Evolutionary conservation across 352 stramenopile species (phyloP), one percentile per base, ranked within the genome.

Genomic region (Proteromonas lacertae): DNA sequence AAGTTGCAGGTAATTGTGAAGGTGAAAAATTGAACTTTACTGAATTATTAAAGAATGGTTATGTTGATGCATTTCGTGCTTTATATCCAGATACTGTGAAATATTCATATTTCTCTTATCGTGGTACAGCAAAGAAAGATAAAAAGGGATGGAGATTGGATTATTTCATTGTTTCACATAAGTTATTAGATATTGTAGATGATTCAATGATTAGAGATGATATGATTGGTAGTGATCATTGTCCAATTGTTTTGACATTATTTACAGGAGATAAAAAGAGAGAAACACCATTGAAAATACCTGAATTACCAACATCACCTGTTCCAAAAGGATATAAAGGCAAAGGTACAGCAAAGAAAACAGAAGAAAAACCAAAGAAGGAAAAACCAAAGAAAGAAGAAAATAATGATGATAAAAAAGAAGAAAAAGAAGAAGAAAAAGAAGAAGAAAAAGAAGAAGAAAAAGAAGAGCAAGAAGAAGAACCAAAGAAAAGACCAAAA

Each of bases 31-130:
- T 4, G 4, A 31, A 21, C 6, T 39, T 39, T 32, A 13, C 22
- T 4, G 4, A 2, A 3, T 31, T 39, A 4, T 8, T 39, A 7
- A 9, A 17, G 4, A 31, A 21, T 7, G 23, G 23, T 14, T 39
- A 17, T 23, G 4, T 14, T 2, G 34, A 39, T 23, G 21, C 34
- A 2, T 31, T 39, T 39, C 34, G 34, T 17, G 22, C 13, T 31
- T 31, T 32, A 2, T 31, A 39, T 17, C 34, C 34, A 14, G n/a
- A 19, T 37, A 28, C 5, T 5, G 34, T 21, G 31, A 21, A 39
- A 24, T 39, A 31, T 32, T 31, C 34, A 4, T 39, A 39, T 39
- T 39, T 21, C 22, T 39, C 34, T 25, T 13, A 32, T 24, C 4
- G 34, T 13, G 20, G 21, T 16, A 28, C 22, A 10, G 34, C 34